Base-by-base conservation (phyloP, 352 stramenopile species). In the Pythium phragmiticola region DNA sequence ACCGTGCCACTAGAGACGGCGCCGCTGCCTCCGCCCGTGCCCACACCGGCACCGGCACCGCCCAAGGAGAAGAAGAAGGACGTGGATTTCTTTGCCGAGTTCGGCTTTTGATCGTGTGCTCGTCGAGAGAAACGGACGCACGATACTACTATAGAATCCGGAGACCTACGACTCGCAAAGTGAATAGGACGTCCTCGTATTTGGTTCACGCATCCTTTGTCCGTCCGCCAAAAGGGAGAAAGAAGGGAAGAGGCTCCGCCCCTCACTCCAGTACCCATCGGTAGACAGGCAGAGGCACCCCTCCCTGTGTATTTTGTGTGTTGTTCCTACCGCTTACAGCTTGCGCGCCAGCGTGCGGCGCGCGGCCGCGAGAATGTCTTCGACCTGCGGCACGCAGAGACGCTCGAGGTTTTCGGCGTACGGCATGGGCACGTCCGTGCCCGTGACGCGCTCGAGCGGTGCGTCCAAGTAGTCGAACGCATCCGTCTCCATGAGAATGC, bases 381-480 rank as follows among this genome's bases (percentile, higher is more conserved):
- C 86, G 34, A 98, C 74, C 68, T 98, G 90, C 13, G 97, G 97
- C 43, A 99, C 75, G 66, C 93, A 96, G 60, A 92, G 68, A 70
- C 91, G 82, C 80, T 99, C 97, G 65, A 99, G 82, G 77, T 98
- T 98, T 19, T 90, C 89, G 17, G 97, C 92, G 84, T 99, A 99
- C 45, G 98, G 94, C 97, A 99, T 99, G 36, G 98, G 98, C 61
- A 99, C 95, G 77, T 99, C 98, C 36, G 97, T 98, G 71, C 96
- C 92, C 28, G 96, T 99, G 60, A 99, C 93, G 62, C 98, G 89
- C 77, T 99, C 94, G 51, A 99, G 75, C 7, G 98, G 98, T 21
- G 98, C 97, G 81, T 99, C 97, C 69, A 99, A 82, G 82, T 98
- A 99, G 83, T 99, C 98, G 69, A 99, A 99, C 30, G 91, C 94